Conservation (phyloP, 2,329 filamentous ascomycete species). For the Ophiostoma novo-ulmi region DNA sequence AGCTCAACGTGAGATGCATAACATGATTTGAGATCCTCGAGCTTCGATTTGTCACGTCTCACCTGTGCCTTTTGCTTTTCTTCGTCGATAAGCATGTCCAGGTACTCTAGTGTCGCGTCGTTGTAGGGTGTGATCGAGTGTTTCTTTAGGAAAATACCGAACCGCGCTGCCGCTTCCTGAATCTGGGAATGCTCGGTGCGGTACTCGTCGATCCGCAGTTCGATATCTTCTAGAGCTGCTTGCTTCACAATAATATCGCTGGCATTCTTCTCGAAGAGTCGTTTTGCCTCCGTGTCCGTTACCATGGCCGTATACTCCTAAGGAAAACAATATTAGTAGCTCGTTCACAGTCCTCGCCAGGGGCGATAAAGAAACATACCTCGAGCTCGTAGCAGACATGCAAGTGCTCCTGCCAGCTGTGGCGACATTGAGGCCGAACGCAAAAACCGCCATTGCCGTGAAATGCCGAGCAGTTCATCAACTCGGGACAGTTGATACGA, state of each 20-base stretch:
- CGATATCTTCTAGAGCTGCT: background rate
- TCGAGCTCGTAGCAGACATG: background rate
- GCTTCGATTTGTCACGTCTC: conserved; percentile 29
- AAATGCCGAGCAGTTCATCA: background rate
- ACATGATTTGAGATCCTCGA: conserved; percentile 27
- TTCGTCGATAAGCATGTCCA: conserved; percentile 38
- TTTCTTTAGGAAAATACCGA: conserved; percentile 38
- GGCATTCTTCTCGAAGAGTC: background rate
- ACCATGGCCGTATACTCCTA: background rate
- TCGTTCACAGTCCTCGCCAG: background rate
- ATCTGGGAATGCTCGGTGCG: conserved; percentile 29
- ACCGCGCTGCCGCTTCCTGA: conserved; percentile 35
- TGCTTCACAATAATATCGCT: background rate
- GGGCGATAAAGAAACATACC: background rate
- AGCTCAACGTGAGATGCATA: conserved; percentile 6
- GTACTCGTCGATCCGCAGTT: background rate
- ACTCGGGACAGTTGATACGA: background rate
- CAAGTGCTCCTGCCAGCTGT: conserved; percentile 5
- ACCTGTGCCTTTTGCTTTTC: conserved; percentile 34
- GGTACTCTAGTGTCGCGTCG: conserved; percentile 38
- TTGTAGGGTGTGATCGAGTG: conserved; percentile 39
- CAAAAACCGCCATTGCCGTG: background rate
- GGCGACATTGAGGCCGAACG: background rate
- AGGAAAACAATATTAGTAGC: background rate
- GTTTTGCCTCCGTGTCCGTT: background rate